Evolutionary conservation across 257 asterid genomes (phyloP).

Genomic region (Cruciata laevipes): DNA sequence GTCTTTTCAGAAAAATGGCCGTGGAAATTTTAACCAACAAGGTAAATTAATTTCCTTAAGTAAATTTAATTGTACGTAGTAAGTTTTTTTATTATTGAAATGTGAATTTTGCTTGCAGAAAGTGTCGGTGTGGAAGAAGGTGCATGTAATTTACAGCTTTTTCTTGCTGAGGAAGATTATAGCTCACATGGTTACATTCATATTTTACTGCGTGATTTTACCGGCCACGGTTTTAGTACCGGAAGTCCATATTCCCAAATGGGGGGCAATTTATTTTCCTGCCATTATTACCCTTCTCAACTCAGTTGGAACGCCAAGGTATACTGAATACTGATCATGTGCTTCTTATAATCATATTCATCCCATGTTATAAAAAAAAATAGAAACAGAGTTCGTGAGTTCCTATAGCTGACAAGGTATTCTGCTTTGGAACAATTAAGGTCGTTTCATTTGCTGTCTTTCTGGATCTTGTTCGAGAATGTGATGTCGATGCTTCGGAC

Average conservation of each 20-base stretch:
- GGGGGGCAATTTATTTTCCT: conserved; percentile 92
- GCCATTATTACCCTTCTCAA: conserved; percentile 66
- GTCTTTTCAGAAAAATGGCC: conserved; percentile 76
- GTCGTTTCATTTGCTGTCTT: conserved; percentile 73
- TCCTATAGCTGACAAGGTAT: neutral
- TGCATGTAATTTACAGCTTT: conserved; percentile 91
- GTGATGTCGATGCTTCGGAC: conserved; percentile 91
- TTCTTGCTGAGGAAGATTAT: conserved; percentile 82
- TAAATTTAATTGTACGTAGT: neutral
- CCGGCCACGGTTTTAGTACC: conserved; percentile 90
- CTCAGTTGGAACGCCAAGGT: conserved; percentile 95
- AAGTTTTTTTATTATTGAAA: too few species aligned
- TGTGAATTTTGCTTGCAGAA: conserved; percentile 43
- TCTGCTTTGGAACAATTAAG: conserved; percentile 17
- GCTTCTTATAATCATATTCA: too few species aligned
- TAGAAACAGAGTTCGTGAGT: too few species aligned
- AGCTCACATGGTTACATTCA: conserved; percentile 79
- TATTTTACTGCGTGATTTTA: conserved; percentile 63
- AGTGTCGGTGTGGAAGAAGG: conserved; percentile 75
- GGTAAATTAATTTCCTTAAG: conserved; percentile 27
- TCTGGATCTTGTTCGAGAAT: conserved; percentile 91
- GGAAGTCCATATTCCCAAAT: conserved; percentile 75
- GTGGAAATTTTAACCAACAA: conserved; percentile 66
- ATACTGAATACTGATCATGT: too few species aligned
- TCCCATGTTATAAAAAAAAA: too few species aligned